Evolutionary conservation across 2,329 filamentous ascomycete genomes (phyloP).

Genomic region (Aspergillus japonicus): DNA sequence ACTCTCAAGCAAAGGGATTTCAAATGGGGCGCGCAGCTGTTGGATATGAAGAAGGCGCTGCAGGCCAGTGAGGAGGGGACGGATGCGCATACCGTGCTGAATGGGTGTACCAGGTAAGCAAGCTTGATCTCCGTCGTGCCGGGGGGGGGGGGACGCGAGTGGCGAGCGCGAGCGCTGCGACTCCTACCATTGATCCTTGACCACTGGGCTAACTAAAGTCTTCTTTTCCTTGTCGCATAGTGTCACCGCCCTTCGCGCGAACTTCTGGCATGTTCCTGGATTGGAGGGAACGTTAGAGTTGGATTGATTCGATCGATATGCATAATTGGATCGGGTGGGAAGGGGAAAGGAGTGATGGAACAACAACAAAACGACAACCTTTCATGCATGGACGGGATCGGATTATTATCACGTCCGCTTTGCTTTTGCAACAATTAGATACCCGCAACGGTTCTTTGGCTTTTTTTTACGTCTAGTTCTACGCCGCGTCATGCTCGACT

Average conservation of each 20-base stretch:
- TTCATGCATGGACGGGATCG: neutral
- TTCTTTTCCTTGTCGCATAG: slow-evolving; percentile 45
- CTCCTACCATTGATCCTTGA: too few relatives aligned
- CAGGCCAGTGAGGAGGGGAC: slow-evolving; percentile 72
- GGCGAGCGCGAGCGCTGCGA: too few relatives aligned
- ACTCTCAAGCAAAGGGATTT: slow-evolving; percentile 76
- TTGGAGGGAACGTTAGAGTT: slow-evolving; percentile 65
- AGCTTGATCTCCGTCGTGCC: too few relatives aligned
- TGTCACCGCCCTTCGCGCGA: slow-evolving; percentile 82
- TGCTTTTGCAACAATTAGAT: slow-evolving; percentile 20
- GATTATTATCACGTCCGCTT: neutral
- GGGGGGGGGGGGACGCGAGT: too few relatives aligned
- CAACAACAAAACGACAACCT: neutral
- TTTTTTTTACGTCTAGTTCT: slow-evolving; percentile 3
- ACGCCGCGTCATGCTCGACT: neutral
- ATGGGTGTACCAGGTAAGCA: slow-evolving; percentile 73
- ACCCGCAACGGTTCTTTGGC: slow-evolving; percentile 26
- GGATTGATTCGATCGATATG: slow-evolving; percentile 37
- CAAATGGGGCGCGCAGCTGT: slow-evolving; percentile 82
- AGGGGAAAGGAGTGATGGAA: neutral
- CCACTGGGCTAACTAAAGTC: too few relatives aligned
- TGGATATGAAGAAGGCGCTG: slow-evolving; percentile 80
- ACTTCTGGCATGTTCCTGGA: slow-evolving; percentile 75
- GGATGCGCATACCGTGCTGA: slow-evolving; percentile 84
- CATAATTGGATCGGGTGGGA: neutral